Evolutionary conservation across 768 basidiomycete species (phyloP), one percentile per base, ranked within the genome.

Genomic region (Tulasnella sp.): DNA sequence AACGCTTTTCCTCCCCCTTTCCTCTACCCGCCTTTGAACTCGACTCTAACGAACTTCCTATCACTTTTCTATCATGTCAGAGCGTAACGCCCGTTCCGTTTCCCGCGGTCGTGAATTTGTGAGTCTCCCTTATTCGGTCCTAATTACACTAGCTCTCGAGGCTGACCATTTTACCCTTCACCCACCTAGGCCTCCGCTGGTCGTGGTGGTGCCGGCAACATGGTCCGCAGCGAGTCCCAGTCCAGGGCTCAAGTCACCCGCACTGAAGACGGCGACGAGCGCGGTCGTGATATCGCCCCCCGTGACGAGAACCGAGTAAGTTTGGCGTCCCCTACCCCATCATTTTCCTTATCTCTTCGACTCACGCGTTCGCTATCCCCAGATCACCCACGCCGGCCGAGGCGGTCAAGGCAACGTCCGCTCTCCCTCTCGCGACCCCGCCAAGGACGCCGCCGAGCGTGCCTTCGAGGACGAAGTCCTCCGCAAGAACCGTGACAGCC

Each of bases 331-430:
- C 42, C 76, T 75, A 28, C 42, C 72, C 34, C 48, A 82, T 83
- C n/a, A 82, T 82, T 54, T 20, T 90, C 87, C 80, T 88, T 24
- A 87, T 86, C 82, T 91, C 90, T 44, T 74, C 34, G 41, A 40
- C 48, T 78, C 24, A 31, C 72, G 48, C 72, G 50, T 78, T 54
- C 44, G 18, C 34, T 69, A 31, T 60, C 16, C 37, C n/a, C 44
- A 85, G 85, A 80, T 86, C 24, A 86, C 84, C 50, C 86, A 87
- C 82, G 84, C 86, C 64, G 96, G 96, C 16, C 91, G 95, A 76
- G 95, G 96, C 40, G 96, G 96, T 22, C 90, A 90, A 11, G 96
- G 95, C 12, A 97, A 97, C 88, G 91, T 96, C 76, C 91, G 93
- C 80, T 93, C 94, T 1, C 92, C 92, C 0, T 94, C 94, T 34